phyloP scores from a whole-genome alignment of 140 eudicot species.

The Oenanthe javanica region DNA sequence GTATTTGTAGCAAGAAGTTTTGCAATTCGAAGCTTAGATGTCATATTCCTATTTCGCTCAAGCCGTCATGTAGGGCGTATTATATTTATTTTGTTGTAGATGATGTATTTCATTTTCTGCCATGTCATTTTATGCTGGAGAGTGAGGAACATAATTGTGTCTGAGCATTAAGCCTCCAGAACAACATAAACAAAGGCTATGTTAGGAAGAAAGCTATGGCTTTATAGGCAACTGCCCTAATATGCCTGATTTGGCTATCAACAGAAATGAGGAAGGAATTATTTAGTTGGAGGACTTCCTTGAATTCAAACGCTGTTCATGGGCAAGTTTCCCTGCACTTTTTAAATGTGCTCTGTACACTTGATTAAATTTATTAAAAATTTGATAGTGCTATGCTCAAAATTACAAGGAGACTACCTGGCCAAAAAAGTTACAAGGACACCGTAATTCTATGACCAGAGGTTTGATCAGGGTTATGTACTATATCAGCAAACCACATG shows the following conservation, averaged over 20 bases:
- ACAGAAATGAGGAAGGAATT: neutral
- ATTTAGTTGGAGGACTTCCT: neutral
- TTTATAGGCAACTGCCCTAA: neutral
- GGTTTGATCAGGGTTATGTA: too few relatives aligned
- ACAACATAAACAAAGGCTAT: neutral
- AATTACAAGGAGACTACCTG: neutral
- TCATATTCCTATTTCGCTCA: neutral
- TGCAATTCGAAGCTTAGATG: neutral
- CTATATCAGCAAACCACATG: neutral
- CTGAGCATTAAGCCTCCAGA: neutral
- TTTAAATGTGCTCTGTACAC: neutral
- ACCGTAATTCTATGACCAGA: too few relatives aligned
- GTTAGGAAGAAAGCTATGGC: neutral
- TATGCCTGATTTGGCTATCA: neutral
- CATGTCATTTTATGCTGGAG: neutral
- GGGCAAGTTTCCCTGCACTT: neutral
- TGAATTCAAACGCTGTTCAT: neutral
- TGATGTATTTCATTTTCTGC: neutral
- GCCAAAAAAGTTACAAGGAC: neutral
- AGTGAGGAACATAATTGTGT: neutral
- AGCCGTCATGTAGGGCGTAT: neutral
- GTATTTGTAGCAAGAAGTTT: neutral
- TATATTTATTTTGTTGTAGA: neutral
- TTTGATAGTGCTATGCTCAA: neutral
- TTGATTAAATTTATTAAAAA: neutral